phyloP scores from a whole-genome alignment of 2,329 filamentous ascomycete genomes.

The Westerdykella ornata region DNA sequence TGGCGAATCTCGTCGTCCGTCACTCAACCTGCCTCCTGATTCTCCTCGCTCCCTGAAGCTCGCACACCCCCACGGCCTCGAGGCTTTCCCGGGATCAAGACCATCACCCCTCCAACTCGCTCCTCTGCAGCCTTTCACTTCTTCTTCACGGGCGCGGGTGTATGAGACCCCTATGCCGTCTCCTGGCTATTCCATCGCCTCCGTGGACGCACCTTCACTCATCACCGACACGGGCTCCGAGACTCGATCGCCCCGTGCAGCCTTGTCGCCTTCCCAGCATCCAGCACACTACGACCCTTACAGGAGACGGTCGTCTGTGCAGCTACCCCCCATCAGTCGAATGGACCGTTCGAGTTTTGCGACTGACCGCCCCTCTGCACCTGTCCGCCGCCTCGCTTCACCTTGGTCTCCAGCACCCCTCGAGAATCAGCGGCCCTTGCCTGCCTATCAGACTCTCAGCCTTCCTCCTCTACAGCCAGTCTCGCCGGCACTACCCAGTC shows the following conservation, averaged over 20 bases:
- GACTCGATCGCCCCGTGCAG: constrained; percentile 42
- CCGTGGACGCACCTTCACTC: constrained; percentile 61
- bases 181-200: constrained; percentile 58
- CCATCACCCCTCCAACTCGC: constrained; percentile 29
- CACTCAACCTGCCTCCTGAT: constrained; percentile 21
- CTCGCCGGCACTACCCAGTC: constrained; percentile 13
- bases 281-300: constrained; percentile 21
- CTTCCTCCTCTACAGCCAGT: constrained; percentile 13
- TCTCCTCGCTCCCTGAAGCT: constrained; percentile 28
- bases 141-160: constrained; percentile 20
- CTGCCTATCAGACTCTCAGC: constrained; percentile 27
- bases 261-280: constrained; percentile 38
- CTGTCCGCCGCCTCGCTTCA: no score
- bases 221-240: constrained; percentile 57
- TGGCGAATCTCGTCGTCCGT: constrained; percentile 24
- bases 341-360: constrained; percentile 10
- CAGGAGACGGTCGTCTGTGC: constrained; percentile 27
- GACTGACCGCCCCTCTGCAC: no score
- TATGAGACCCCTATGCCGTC: constrained; percentile 57
- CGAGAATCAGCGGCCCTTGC: constrained; percentile 23
- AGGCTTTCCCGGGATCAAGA: constrained; percentile 27
- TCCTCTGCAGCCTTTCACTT: constrained; percentile 17
- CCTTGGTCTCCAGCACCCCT: neutral
- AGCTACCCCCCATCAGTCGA: constrained; percentile 30
- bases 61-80: constrained; percentile 28